Base-by-base conservation (phyloP, 2,329 filamentous ascomycete species). In the Pyrenochaeta sp. region DNA sequence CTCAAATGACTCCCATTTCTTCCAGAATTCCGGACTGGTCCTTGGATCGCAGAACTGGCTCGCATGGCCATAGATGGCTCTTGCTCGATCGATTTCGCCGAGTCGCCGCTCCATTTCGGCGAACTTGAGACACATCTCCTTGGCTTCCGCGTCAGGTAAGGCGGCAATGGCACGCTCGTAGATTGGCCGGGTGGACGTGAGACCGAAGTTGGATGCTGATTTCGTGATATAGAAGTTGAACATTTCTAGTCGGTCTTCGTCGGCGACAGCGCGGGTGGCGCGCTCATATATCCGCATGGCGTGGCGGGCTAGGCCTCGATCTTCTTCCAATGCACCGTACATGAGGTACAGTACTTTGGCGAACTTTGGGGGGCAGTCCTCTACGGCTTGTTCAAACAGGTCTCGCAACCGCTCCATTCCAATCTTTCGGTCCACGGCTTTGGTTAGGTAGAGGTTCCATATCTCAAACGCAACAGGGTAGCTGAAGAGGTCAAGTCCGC, bases 181-280 rank as follows among this genome's bases (percentile, higher is more conserved):
- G 69, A 99, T 99, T 0, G 92, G 90, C 50, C 95, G 84, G 2
- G 95, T 97, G 0, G 95, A 98, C 0, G 95, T 93, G 50, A 99
- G 86, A 32, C 96, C 95, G 72, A 99, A 99, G 79, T 99, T 99
- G 22, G 93, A 96, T 1, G 95, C 95, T 0, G 93, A 97, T 77
- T 99, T 98, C 57, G 94, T 98, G 74, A 99, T 97, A 82, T 99
- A 99, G 76, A 98, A 97, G 78, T 97, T 95, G 82, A 97, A 99
- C 93, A 99, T 97, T 71, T 97, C 93, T 59, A 93, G 90, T 51
- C 93, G 86, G 77, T 99, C 94, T 72, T 97, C 94, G 72, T 99
- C 95, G 13, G 92, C 90, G 3, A 99, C 96, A 12, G 94, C 93
- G 32, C 95, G 88, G 5, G 95, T 99, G 7, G 95, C 95, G 57